phyloP scores from a whole-genome alignment of 176 grass and related monocot genomes.

The Pharus latifolius region DNA sequence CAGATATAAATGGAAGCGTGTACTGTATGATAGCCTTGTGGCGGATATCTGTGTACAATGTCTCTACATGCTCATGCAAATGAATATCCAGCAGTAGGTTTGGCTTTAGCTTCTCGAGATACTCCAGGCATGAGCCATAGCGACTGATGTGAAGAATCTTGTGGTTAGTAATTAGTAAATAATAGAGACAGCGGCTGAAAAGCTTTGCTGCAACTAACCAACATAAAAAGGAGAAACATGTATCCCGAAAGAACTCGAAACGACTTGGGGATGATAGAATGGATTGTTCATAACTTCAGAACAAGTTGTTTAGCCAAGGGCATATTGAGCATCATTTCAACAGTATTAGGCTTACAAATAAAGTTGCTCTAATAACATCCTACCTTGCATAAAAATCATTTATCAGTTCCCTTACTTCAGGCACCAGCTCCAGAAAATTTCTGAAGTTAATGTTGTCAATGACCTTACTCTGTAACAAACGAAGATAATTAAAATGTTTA shows the following conservation, averaged over 20 bases:
- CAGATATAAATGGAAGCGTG: constrained; percentile 91
- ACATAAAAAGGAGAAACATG: neutral
- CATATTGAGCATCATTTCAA: neutral
- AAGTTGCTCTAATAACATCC: neutral
- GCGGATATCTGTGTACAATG: constrained; percentile 62
- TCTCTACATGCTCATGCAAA: constrained; percentile 51
- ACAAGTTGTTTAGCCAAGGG: neutral
- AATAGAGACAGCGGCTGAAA: neutral
- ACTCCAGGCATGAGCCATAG: constrained; percentile 65
- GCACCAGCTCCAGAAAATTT: constrained; percentile 92
- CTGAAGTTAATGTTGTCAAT: constrained; percentile 94
- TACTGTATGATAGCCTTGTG: constrained; percentile 93
- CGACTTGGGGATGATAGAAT: neutral
- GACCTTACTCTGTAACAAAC: constrained; percentile 68
- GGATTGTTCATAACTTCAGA: neutral
- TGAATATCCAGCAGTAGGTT: constrained; percentile 71
- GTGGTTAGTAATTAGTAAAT: constrained; percentile 17
- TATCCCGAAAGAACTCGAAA: neutral
- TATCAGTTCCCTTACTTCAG: constrained; percentile 96
- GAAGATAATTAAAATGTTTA: neutral
- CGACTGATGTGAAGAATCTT: constrained; percentile 20
- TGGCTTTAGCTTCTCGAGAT: constrained; percentile 68
- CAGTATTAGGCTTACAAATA: neutral
- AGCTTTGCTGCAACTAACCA: neutral
- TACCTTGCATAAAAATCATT: constrained; percentile 99